Base-by-base conservation (phyloP, 2,329 filamentous ascomycete species). In the Fragosphaeria purpurea region DNA sequence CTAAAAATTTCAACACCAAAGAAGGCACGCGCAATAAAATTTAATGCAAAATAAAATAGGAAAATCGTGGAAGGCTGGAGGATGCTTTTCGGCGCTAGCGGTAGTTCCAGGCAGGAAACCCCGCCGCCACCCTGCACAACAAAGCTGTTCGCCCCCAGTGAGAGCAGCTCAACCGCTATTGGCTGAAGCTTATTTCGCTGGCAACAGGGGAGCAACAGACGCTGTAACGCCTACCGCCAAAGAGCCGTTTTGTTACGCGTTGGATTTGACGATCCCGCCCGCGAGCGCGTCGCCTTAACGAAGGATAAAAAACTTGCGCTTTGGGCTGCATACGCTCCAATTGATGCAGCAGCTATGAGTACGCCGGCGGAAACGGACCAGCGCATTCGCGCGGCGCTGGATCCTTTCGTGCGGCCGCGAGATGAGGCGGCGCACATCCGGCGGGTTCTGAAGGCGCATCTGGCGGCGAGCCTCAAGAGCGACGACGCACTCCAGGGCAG, bases 341-440 rank as follows among this genome's bases (percentile, higher is more conserved):
- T 22, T 22, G 22, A 22, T 22, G 35, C 35, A 37, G 35, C 35
- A 4, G 35, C 35, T 37, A 37, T 37, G 35, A 11, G 35, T 11
- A 7, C 35, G 7, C 35, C 35, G 11, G 35, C 51, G 30, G 41
- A 53, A 6, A 44, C 41, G 37, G 54, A 53, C 10, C 42, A 50
- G 44, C 31, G 40, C n/a, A 50, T 58, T 12, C 53, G 46, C 9
- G 47, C 44, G 33, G 65, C 63, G 13, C 67, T 84, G 30, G 65
- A 69, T 37, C 73, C 75, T 5, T 80, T 72, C 53, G 67, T 82
- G 50, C 77, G 76, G 47, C 71, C 75, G 33, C 72, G 78, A 32
- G 77, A 82, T 51, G 76, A 83, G 56, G 70, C 73, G 46, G 67
- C 72, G 38, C 74, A 75, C 44, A 76, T 83, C 50, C 71, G 77